Evolutionary conservation across 176 grass and related monocot genomes (phyloP).

Genomic region (Carex parvula): DNA sequence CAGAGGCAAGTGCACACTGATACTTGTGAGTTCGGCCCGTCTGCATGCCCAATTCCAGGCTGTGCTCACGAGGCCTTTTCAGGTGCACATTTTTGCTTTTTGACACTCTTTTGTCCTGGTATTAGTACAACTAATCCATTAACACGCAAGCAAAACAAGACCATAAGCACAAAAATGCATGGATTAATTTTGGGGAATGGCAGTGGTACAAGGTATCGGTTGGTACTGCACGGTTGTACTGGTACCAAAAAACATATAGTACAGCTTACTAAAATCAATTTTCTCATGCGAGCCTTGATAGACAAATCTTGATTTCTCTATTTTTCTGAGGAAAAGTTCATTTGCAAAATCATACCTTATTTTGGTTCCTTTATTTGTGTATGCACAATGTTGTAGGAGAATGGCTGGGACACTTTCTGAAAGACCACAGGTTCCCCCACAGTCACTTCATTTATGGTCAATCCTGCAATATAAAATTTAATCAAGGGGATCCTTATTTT

Average conservation of each 20-base stretch:
- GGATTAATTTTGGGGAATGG: background rate
- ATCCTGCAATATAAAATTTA: slow-evolving; percentile 31
- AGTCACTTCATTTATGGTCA: slow-evolving; percentile 37
- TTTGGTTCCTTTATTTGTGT: background rate
- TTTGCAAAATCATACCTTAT: background rate
- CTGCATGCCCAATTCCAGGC: slow-evolving; percentile 37
- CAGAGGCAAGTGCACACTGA: slow-evolving; percentile 48
- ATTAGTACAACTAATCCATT: background rate
- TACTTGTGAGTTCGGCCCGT: slow-evolving; percentile 44
- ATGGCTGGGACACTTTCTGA: slow-evolving; percentile 53
- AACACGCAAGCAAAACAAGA: background rate
- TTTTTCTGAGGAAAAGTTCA: background rate
- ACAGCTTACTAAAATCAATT: background rate
- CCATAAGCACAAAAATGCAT: background rate
- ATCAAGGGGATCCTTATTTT: slow-evolving; percentile 37
- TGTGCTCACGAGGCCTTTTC: slow-evolving; percentile 47
- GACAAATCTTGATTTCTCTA: background rate
- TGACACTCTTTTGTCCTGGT: background rate
- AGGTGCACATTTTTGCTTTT: background rate
- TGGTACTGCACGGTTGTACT: background rate
- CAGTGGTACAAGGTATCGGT: background rate
- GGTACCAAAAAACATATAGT: background rate
- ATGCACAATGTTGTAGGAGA: background rate
- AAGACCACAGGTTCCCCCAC: slow-evolving; percentile 28
- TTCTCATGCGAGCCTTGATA: background rate